Conservation (phyloP, 495 filamentous ascomycete genomes). For the Podospora conica region DNA sequence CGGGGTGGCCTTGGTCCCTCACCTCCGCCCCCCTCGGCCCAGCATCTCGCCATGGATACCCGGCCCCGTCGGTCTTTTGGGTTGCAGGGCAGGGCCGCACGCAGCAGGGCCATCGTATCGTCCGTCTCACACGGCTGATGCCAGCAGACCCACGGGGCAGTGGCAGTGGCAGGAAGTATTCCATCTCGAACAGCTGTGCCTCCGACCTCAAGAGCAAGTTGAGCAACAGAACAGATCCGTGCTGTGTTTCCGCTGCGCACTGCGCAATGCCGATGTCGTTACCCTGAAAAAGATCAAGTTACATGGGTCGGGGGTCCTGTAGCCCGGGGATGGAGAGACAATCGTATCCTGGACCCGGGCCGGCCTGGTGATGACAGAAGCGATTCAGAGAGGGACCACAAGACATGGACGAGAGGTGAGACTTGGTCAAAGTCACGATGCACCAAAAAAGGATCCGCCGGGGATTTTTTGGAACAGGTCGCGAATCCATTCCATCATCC, state of each 20-base stretch:
- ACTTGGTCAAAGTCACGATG: background rate
- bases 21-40: background rate
- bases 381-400: background rate
- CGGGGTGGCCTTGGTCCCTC: background rate
- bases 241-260: too few species aligned
- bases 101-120: background rate
- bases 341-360: background rate
- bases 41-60: background rate
- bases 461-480: background rate
- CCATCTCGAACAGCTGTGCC: background rate
- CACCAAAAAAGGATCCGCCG: background rate
- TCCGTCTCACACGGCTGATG: background rate
- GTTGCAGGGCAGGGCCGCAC: background rate
- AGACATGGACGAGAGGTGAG: background rate
- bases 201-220: too few species aligned
- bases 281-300: background rate
- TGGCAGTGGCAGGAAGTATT: background rate
- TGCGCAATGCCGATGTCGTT: background rate
- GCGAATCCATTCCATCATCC: too few species aligned
- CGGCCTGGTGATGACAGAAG: background rate
- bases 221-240: too few species aligned
- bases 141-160: background rate
- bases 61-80: background rate
- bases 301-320: background rate
- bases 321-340: background rate